Base-by-base conservation (phyloP, 805 yeast species). In the Wickerhamomyces bisporus region DNA sequence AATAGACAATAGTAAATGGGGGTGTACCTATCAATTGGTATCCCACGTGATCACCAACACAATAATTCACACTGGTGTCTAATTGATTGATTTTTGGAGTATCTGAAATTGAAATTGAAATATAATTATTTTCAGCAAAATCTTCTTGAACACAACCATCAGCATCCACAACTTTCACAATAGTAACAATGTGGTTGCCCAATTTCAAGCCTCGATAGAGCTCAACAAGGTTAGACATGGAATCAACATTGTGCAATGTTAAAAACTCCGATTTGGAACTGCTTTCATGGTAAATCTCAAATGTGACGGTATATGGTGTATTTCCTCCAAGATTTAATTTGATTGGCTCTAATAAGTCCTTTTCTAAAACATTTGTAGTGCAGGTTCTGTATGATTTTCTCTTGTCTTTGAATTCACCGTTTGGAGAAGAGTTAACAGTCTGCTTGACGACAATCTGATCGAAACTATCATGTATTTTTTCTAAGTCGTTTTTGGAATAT, bases 41-140 rank as follows among this genome's bases (percentile, higher is more conserved):
- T 1, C 82, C 70, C 19, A 93, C 75, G 43, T 84, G 82, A 44
- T 91, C 98, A 10, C 98, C 99, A 20, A 91, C 95, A 71, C 99
- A 93, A 53, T 79, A 82, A 50, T 82, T 74, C 3, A 54, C 42
- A 18, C 59, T 55, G 7, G 70, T 52, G 32, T 66, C 66, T 9
- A 71, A 52, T 40, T 61, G 65, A 43, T 61, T 62, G 7, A 89
- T 79, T 44, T 76, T 72, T 8, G 97, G 96, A 9, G 80, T 79
- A 48, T 85, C 89, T 2, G 91, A 79, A 7, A 89, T 77, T 1
- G 77, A 71, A 33, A 89, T 68, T 13, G 68, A 61, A 19, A 75
- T 69, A 35, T 62, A 64, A 37, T 76, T 66, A n/a, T 61, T 53
- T 9, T 50, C 58, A n/a, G 66, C 40, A 40, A 75, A 63, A 5